Evolutionary conservation across 495 filamentous ascomycete species (phyloP), one percentile per base, ranked within the genome.

Genomic region (Arthonia radiata): DNA sequence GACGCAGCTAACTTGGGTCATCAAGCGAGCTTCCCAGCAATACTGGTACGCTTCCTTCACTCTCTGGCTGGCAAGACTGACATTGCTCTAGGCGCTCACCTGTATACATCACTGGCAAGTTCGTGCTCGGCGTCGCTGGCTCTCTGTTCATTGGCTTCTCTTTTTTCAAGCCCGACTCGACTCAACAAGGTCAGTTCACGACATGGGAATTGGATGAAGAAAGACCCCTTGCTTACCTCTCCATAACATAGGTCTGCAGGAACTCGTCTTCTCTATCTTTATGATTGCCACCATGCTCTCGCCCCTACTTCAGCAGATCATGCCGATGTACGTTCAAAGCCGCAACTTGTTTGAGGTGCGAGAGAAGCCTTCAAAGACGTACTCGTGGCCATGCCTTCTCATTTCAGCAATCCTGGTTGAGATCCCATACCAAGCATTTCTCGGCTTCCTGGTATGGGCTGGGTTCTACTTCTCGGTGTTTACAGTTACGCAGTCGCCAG

Each of bases 261-360:
- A 80, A 47, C 65, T 65, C 23, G 61, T 89, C 32, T 86, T 89
- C 46, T 61, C 79, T 43, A 68, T 79, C 39, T 86, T 83, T 57
- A 75, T 80, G 43, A 57, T 73, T 28, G 80, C 70, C 3, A 65
- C 80, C 8, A 53, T 82, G 2, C 71, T 73, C 1, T 70, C 73
- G 2, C 57, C 80, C 15, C 70, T 83, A 37, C 57, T 83, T 28
- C 64, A 70, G 0, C 72, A 79, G 36, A 57, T 77, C 15, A 71
- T 78, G 49, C 74, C 76, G 0, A 61, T 66, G 13, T 82, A 72
- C 37, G 48, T 79, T 23, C 42, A 53, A 10, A 55, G 71, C 27
- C 59, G 75, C 3, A 59, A 61, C 2, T 50, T 80, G 0, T 83
- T 71, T 41, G 56, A 70, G 39, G n/a, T n/a, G n/a, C 63, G 76